Evolutionary conservation across 176 grass and related monocot genomes (phyloP).

Genomic region (Musa troglodytarum): DNA sequence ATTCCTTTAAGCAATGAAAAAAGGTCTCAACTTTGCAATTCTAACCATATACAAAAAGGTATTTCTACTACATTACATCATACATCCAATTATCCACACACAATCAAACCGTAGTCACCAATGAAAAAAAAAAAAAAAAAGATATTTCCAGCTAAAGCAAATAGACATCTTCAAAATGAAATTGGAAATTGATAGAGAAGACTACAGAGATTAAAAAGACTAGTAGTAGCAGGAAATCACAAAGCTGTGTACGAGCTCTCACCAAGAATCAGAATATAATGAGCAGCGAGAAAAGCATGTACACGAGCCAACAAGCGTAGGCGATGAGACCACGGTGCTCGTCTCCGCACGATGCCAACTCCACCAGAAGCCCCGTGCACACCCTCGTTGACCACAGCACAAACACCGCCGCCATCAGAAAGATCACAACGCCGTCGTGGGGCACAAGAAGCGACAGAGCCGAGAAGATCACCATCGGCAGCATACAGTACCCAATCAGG

Average conservation of each 20-base stretch:
- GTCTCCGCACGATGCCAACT: slow-evolving; percentile 78
- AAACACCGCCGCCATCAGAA: slow-evolving; percentile 57
- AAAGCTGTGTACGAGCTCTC: background rate
- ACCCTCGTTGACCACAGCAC: slow-evolving; percentile 89
- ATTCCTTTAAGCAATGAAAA: background rate
- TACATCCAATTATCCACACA: background rate
- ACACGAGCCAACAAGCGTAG: slow-evolving; percentile 86
- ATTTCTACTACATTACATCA: background rate
- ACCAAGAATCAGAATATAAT: slow-evolving; percentile 60
- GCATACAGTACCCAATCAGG: slow-evolving; percentile 89
- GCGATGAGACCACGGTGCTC: slow-evolving; percentile 71
- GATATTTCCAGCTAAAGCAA: background rate
- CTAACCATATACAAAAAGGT: background rate
- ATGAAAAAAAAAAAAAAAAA: background rate
- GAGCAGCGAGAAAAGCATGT: slow-evolving; percentile 90
- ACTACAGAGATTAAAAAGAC: background rate
- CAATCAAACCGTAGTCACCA: background rate
- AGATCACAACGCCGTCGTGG: slow-evolving; percentile 56
- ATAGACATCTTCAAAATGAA: background rate
- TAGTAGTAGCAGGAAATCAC: background rate
- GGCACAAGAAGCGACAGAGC: slow-evolving; percentile 79
- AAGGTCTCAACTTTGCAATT: background rate
- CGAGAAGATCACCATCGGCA: slow-evolving; percentile 97
- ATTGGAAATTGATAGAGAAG: background rate
- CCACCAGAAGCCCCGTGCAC: slow-evolving; percentile 69